Conservation (phyloP, 345 rosid species). For the Pistacia integerrima region DNA sequence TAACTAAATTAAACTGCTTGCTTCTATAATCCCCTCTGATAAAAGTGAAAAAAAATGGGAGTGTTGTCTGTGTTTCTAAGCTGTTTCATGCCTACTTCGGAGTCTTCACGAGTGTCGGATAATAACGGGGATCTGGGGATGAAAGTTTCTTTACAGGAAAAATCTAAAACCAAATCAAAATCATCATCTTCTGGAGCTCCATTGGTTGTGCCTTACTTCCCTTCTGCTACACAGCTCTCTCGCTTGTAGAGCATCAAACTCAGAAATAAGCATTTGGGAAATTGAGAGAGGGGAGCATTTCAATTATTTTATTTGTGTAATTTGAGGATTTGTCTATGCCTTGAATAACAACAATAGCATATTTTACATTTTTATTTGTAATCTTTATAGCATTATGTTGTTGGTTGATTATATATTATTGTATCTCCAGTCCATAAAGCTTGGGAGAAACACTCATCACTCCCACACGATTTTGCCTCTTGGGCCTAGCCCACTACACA, state of each 20-base stretch:
- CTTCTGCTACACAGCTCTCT: background rate
- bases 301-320: too few species aligned
- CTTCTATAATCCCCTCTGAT: background rate
- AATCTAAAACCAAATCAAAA: slow-evolving; percentile 9
- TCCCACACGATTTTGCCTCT: too few species aligned
- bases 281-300: too few species aligned
- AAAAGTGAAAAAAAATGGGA: background rate
- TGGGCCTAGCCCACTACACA: too few species aligned
- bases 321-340: too few species aligned
- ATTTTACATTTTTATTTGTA: too few species aligned
- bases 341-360: too few species aligned
- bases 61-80: slow-evolving; percentile 2
- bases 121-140: background rate
- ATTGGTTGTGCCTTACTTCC: slow-evolving; percentile 17
- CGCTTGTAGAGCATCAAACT: background rate
- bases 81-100: slow-evolving; percentile 21
- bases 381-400: too few species aligned
- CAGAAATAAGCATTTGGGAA: too few species aligned
- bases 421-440: too few species aligned
- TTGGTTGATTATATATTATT: too few species aligned
- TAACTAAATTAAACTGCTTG: background rate
- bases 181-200: slow-evolving; percentile 8
- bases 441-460: too few species aligned
- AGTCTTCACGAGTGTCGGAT: slow-evolving; percentile 8
- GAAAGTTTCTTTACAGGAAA: background rate